These are phyloP conservation scores for Phytophthora crassamura DNA, from an alignment of 352 stramenopile species.

Conservation along the genomic window DNA sequence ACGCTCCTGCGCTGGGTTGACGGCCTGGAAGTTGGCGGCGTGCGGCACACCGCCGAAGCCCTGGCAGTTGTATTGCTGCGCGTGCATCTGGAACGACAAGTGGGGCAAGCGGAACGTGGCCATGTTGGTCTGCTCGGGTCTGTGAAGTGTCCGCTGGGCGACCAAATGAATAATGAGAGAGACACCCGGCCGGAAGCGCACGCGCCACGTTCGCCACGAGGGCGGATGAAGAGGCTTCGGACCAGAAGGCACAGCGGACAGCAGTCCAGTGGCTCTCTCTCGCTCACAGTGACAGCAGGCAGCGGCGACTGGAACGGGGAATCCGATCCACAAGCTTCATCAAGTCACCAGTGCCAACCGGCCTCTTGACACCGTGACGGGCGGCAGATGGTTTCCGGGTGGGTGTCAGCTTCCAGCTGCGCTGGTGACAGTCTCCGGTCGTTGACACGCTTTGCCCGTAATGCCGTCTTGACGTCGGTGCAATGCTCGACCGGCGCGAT, in stretches of 20 bases:
- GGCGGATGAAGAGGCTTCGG: constrained; percentile 16
- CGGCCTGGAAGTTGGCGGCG: constrained; percentile 15
- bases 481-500: constrained; percentile 13
- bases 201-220: constrained; percentile 14
- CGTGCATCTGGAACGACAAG: constrained; percentile 27
- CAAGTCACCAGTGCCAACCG: constrained; percentile 23
- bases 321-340: constrained; percentile 37
- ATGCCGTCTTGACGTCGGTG: constrained; percentile 6
- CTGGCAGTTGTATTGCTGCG: constrained; percentile 28
- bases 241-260: constrained; percentile 40
- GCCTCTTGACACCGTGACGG: constrained; percentile 30
- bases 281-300: constrained; percentile 28
- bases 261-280: constrained; percentile 35
- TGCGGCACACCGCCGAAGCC: constrained; percentile 33
- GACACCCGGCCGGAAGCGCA: constrained; percentile 12
- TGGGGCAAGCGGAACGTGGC: constrained; percentile 38
- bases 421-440: too few relatives aligned
- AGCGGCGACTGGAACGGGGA: constrained; percentile 33
- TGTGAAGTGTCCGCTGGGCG: constrained; percentile 23
- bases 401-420: constrained; percentile 38
- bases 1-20: constrained; percentile 47
- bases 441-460: too few relatives aligned
- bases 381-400: constrained; percentile 35
- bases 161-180: constrained; percentile 47
- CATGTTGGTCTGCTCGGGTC: constrained; percentile 13